Percentiles rank a stretch among this genome's conserved stretches.
Evolutionary conservation across 768 basidiomycete species (phyloP).

Genomic region (Russula compacta): DNA sequence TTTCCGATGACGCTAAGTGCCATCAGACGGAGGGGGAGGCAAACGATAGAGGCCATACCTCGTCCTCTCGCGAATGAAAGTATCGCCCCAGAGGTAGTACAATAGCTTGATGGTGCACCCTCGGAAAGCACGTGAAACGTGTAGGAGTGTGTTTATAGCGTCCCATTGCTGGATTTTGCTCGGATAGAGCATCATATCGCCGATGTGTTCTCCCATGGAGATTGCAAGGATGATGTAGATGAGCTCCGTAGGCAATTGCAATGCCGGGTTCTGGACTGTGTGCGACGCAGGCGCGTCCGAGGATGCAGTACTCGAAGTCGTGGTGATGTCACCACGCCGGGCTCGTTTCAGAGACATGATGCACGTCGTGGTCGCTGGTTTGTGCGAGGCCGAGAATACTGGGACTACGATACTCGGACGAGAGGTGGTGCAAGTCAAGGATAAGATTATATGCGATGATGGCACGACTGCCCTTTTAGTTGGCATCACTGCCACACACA

Average conservation of each 20-base stretch:
- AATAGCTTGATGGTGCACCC: conserved; percentile 14
- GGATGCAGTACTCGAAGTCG: neutral
- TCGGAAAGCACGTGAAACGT: conserved; percentile 15
- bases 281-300: neutral
- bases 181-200: conserved; percentile 12
- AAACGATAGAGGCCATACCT: neutral
- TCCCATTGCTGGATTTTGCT: conserved; percentile 9
- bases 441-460: neutral
- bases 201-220: conserved; percentile 10
- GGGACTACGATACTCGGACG: neutral
- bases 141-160: conserved; percentile 9
- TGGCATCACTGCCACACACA: too few species aligned
- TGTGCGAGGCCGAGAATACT: neutral
- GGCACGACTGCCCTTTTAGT: neutral
- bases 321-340: neutral
- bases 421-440: neutral
- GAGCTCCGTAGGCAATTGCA: conserved; percentile 15
- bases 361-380: neutral
- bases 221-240: conserved; percentile 11
- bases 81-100: conserved; percentile 18
- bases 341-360: conserved; percentile 4
- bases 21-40: neutral
- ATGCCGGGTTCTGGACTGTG: neutral
- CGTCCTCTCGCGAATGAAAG: conserved; percentile 15
- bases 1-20: conserved; percentile 11